Percentiles rank a stretch among this genome's conserved stretches.
phyloP scores from a whole-genome alignment of 352 stramenopile genomes.

The Pythium volutum region DNA sequence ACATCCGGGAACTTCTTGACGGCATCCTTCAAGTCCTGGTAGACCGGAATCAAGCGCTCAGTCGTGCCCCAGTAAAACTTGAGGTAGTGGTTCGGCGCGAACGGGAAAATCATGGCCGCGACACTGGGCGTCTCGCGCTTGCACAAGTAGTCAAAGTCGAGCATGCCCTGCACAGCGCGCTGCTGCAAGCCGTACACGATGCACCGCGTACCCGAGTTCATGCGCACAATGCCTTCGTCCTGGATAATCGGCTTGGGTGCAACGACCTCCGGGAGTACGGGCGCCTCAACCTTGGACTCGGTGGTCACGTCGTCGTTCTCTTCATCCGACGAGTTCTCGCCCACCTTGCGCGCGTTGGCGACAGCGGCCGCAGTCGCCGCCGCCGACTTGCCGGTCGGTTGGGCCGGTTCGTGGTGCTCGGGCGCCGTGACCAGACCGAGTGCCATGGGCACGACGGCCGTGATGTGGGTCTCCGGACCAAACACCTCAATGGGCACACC shows the following conservation, averaged over 20 bases:
- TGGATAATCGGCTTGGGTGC: slow-evolving; percentile 43
- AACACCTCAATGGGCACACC: slow-evolving; percentile 94
- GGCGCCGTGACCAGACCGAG: slow-evolving; percentile 85
- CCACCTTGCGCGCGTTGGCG: slow-evolving; percentile 6
- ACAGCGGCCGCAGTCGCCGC: slow-evolving; percentile 21
- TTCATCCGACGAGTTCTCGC: slow-evolving; percentile 9
- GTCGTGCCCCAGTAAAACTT: slow-evolving; percentile 97
- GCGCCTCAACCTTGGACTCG: slow-evolving; percentile 28
- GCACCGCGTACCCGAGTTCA: slow-evolving; percentile 87
- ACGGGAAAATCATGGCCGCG: slow-evolving; percentile 94
- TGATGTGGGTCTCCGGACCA: slow-evolving; percentile 96
- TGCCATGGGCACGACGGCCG: slow-evolving; percentile 91
- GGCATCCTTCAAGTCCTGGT: slow-evolving; percentile 89
- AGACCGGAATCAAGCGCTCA: slow-evolving; percentile 93
- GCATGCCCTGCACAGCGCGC: slow-evolving; percentile 94
- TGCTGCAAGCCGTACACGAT: slow-evolving; percentile 96
- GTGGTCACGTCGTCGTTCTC: slow-evolving; percentile 23
- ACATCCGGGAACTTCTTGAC: slow-evolving; percentile 93
- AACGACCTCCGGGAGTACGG: slow-evolving; percentile 22
- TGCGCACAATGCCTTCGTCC: slow-evolving; percentile 83
- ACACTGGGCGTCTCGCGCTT: slow-evolving; percentile 94
- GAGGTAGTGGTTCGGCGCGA: slow-evolving; percentile 95
- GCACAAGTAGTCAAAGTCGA: slow-evolving; percentile 98
- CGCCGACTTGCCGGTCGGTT: slow-evolving; percentile 4
- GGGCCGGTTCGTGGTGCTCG: slow-evolving; percentile 19